Evolutionary conservation across 805 yeast genomes (phyloP).

Genomic region (Saccharomyces mikatae): DNA sequence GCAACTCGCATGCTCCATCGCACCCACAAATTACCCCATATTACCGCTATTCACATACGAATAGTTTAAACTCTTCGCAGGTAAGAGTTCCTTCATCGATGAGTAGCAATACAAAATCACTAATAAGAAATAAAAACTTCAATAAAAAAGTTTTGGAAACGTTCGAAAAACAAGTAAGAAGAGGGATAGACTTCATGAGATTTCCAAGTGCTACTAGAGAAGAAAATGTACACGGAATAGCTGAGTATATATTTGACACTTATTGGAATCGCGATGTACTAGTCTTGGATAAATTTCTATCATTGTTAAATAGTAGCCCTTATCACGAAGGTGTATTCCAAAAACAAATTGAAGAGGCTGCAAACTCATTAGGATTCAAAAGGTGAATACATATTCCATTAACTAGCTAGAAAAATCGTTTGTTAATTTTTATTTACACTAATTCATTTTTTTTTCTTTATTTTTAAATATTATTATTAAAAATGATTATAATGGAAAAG

Average conservation of each 20-base stretch:
- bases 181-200: constrained; percentile 29
- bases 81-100: background rate
- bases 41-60: background rate
- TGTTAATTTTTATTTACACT: background rate
- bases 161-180: constrained; percentile 26
- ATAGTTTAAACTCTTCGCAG: background rate
- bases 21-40: background rate
- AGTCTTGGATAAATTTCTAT: constrained; percentile 16
- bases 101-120: background rate
- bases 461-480: background rate
- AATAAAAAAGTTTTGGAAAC: constrained; percentile 10
- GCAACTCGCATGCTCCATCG: background rate
- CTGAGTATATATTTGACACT: constrained; percentile 31
- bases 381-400: background rate
- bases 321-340: constrained; percentile 21
- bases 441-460: background rate
- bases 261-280: constrained; percentile 29
- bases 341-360: constrained; percentile 24
- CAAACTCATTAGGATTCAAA: constrained; percentile 20
- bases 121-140: background rate
- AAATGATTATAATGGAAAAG: background rate
- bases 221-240: constrained; percentile 25
- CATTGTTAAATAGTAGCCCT: constrained; percentile 15
- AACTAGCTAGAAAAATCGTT: background rate
- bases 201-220: constrained; percentile 31